Percentiles rank a stretch among this genome's conserved stretches.
These are phyloP conservation scores for Gliomastix tumulicola DNA, from an alignment of 2,329 filamentous ascomycete genomes.

Conservation along the genomic window DNA sequence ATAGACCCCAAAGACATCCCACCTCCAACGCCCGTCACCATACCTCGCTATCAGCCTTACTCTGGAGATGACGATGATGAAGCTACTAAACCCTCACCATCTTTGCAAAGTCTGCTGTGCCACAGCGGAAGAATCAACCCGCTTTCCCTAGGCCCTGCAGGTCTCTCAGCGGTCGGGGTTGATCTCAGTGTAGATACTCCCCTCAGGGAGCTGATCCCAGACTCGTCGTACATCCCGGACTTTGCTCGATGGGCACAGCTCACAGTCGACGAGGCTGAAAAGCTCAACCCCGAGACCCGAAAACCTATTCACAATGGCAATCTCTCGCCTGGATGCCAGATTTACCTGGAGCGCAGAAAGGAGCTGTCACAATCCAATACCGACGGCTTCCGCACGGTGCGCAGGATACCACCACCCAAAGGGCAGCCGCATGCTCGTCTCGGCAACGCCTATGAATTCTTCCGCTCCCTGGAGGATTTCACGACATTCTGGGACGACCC, in stretches of 20 bases:
- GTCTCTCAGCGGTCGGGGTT: constrained; percentile 52
- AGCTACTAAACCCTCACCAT: constrained; percentile 31
- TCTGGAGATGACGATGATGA: constrained; percentile 19
- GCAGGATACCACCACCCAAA: constrained; percentile 46
- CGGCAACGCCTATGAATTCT: constrained; percentile 61
- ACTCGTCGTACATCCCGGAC: constrained; percentile 44
- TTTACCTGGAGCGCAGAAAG: constrained; percentile 50
- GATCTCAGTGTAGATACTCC: constrained; percentile 44
- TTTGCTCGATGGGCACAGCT: constrained; percentile 44
- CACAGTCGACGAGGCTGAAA: constrained; percentile 39
- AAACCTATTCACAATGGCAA: constrained; percentile 44
- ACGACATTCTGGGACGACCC: constrained; percentile 58
- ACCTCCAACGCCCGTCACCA: constrained; percentile 45
- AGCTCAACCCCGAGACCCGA: constrained; percentile 40
- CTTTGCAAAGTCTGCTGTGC: constrained; percentile 45
- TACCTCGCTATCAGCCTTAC: constrained; percentile 38
- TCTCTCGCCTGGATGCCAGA: constrained; percentile 47
- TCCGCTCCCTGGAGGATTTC: constrained; percentile 52
- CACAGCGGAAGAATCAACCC: constrained; percentile 40
- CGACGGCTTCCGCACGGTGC: constrained; percentile 53
- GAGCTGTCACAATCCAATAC: constrained; percentile 52
- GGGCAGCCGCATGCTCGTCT: constrained; percentile 48
- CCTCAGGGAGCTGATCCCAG: constrained; percentile 44
- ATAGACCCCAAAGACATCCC: constrained; percentile 44
- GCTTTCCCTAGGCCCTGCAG: constrained; percentile 25